Evolutionary conservation across 192 early-diverging fungal species (phyloP).

Genomic region (Backusella circina): DNA sequence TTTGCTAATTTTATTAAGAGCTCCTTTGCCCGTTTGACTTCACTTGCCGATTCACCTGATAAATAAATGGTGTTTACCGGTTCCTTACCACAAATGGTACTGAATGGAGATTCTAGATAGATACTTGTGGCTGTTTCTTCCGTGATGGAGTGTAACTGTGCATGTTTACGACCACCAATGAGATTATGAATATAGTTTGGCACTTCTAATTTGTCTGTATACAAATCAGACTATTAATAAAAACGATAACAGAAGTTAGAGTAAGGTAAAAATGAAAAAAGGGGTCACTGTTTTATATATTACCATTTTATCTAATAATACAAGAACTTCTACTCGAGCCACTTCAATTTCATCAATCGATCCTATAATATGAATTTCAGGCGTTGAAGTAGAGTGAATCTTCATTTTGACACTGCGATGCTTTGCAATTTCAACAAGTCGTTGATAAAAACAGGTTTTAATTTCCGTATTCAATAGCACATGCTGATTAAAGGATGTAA

Average conservation of each 20-base stretch:
- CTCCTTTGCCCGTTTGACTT: slow-evolving; percentile 13
- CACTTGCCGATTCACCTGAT: slow-evolving; percentile 15
- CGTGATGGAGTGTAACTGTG: slow-evolving; percentile 20
- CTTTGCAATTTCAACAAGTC: slow-evolving; percentile 1
- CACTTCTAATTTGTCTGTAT: slow-evolving; percentile 19
- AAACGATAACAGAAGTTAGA: slow-evolving; percentile 7
- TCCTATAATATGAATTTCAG: slow-evolving; percentile 17
- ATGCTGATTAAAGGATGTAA: neutral
- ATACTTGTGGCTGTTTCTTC: slow-evolving; percentile 54
- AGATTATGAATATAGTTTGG: slow-evolving; percentile 24
- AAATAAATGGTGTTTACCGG: slow-evolving; percentile 17
- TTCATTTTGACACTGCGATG: neutral
- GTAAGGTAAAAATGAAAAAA: neutral
- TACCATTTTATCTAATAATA: slow-evolving; percentile 32
- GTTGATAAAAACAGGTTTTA: neutral
- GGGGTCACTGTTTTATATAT: neutral
- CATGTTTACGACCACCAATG: slow-evolving; percentile 21
- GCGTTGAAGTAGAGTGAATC: neutral
- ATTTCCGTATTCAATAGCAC: neutral
- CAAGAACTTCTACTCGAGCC: slow-evolving; percentile 17
- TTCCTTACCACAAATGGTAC: slow-evolving; percentile 20
- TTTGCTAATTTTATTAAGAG: slow-evolving; percentile 17
- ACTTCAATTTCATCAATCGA: slow-evolving; percentile 13
- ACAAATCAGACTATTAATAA: slow-evolving; percentile 19
- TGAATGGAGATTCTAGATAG: slow-evolving; percentile 66